Conservation (phyloP, 495 filamentous ascomycete species). For the Ramalina intermedia region DNA sequence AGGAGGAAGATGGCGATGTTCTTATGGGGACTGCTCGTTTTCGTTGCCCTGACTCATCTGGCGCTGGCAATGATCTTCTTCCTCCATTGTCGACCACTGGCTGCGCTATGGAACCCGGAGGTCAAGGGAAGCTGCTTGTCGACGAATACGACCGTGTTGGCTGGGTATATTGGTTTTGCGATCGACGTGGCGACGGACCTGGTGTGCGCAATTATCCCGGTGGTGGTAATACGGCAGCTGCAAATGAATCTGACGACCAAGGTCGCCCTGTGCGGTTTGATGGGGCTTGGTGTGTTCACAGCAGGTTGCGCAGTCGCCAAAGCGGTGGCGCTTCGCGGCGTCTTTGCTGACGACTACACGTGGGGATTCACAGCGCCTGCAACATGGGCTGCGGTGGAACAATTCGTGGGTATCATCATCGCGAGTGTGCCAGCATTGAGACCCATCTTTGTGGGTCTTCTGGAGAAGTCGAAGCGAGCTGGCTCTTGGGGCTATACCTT, state of each 20-base stretch:
- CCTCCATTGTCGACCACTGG: constrained; percentile 3
- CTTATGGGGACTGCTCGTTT: constrained; percentile 1
- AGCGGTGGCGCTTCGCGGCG: neutral
- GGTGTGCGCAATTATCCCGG: constrained; percentile 4
- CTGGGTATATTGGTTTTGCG: constrained; percentile 4
- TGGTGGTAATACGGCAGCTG: constrained; percentile 5
- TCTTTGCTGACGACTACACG: constrained; percentile 3
- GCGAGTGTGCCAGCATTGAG: constrained; percentile 3
- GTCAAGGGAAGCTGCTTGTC: constrained; percentile 2
- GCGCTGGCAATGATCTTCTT: constrained; percentile 8
- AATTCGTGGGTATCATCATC: constrained; percentile 9
- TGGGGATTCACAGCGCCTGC: neutral
- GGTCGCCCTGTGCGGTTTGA: constrained; percentile 3
- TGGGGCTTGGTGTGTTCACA: constrained; percentile 9
- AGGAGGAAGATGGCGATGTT: neutral
- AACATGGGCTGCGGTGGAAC: constrained; percentile 8
- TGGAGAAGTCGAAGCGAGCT: neutral
- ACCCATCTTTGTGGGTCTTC: constrained; percentile 1
- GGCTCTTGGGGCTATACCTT: neutral
- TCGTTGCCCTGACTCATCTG: constrained; percentile 5
- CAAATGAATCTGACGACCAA: constrained; percentile 5
- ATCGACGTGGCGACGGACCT: constrained; percentile 6
- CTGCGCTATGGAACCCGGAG: constrained; percentile 1
- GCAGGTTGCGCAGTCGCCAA: constrained; percentile 9
- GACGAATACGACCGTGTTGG: neutral